Evolutionary conservation across 1,284 basidiomycete genomes (phyloP).

Genomic region (Naganishia sp.): DNA sequence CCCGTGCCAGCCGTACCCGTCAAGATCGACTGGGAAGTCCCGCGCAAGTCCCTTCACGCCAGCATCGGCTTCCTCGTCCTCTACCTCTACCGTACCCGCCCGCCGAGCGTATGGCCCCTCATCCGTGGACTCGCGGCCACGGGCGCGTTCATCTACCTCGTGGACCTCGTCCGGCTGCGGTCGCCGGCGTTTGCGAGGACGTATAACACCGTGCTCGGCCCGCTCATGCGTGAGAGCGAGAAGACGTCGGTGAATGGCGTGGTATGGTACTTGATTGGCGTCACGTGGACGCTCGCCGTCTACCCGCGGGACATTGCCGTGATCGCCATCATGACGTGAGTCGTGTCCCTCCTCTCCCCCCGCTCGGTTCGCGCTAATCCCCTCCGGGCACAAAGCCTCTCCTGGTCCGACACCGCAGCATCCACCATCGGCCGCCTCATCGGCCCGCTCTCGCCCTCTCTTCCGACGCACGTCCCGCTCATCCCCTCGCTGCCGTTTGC

Average conservation of each 20-base stretch:
- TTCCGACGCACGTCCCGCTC: slow-evolving; percentile 61
- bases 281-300: slow-evolving; percentile 73
- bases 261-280: slow-evolving; percentile 93
- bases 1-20: slow-evolving; percentile 1
- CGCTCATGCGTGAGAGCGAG: slow-evolving; percentile 92
- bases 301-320: slow-evolving; percentile 86
- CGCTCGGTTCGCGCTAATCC: neutral
- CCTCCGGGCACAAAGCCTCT: slow-evolving; percentile 65
- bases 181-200: slow-evolving; percentile 67
- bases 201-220: slow-evolving; percentile 78
- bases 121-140: slow-evolving; percentile 66
- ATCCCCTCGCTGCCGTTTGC: slow-evolving; percentile 48
- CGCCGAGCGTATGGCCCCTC: slow-evolving; percentile 58
- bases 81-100: slow-evolving; percentile 61
- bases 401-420: slow-evolving; percentile 95
- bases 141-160: slow-evolving; percentile 69
- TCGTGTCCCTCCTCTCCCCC: slow-evolving; percentile 34
- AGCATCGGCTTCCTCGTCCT: slow-evolving; percentile 87
- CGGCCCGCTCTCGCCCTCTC: slow-evolving; percentile 71
- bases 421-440: slow-evolving; percentile 88
- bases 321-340: slow-evolving; percentile 82
- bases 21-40: slow-evolving; percentile 69
- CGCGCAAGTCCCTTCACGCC: slow-evolving; percentile 84
- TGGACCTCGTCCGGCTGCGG: slow-evolving; percentile 77
- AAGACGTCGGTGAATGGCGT: slow-evolving; percentile 83